A percentile compares a stretch with the other conserved stretches of the same genome.
phyloP scores from a whole-genome alignment of 305 asterid genomes.

The Fraxinus dipetala region DNA sequence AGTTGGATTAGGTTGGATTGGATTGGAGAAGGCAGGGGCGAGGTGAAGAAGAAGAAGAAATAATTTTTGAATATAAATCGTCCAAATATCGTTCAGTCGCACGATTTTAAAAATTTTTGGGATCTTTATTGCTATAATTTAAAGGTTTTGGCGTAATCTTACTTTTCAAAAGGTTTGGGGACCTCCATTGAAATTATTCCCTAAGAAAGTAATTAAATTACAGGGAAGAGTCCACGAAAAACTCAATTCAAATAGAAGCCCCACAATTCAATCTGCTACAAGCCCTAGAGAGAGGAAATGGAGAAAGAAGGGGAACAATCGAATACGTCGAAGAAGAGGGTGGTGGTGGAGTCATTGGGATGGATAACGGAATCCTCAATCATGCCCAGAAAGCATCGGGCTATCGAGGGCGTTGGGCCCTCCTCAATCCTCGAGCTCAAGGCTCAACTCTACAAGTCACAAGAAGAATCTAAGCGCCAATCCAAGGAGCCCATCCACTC shows the following conservation, averaged over 20 bases:
- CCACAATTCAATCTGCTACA: neutral
- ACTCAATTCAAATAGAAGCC: conserved; percentile 13
- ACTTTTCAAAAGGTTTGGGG: neutral
- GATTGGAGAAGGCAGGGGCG: too few species aligned
- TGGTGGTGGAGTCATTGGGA: conserved; percentile 74
- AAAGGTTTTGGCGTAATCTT: too few species aligned
- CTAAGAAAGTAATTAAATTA: neutral
- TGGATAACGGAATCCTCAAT: conserved; percentile 95
- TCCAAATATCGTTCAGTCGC: neutral
- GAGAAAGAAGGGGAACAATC: conserved; percentile 35
- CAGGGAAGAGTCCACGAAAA: conserved; percentile 1
- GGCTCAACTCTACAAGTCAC: conserved; percentile 86
- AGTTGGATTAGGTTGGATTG: too few species aligned
- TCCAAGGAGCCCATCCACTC: conserved; percentile 56
- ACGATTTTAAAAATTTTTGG: neutral
- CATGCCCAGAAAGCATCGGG: conserved; percentile 87
- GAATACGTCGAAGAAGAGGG: conserved; percentile 51
- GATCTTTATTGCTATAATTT: neutral
- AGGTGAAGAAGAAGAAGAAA: too few species aligned
- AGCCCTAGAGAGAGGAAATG: conserved; percentile 15
- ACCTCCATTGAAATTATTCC: neutral
- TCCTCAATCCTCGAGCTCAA: conserved; percentile 88
- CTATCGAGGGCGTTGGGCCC: conserved; percentile 87
- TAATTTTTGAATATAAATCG: too few species aligned
- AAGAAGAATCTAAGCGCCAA: conserved; percentile 83